phyloP scores from a whole-genome alignment of 768 basidiomycete species.

The Mycena capillaripes region DNA sequence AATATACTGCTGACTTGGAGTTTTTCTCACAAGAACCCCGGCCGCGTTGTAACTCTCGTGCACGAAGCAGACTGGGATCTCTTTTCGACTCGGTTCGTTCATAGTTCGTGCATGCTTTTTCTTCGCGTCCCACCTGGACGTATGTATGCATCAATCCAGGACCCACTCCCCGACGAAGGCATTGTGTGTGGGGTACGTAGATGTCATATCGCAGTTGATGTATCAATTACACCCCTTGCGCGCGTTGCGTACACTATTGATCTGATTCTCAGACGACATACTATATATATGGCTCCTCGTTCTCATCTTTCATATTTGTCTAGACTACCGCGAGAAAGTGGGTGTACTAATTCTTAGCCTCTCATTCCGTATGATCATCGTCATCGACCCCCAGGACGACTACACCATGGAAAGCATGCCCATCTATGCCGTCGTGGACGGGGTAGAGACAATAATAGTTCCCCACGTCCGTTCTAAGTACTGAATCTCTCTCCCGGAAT shows the following conservation, averaged over 20 bases:
- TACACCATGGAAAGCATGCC: conserved; percentile 88
- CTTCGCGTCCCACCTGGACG: background rate
- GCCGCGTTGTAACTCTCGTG: too few relatives aligned
- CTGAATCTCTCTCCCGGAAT: conserved; percentile 9
- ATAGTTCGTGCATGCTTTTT: conserved; percentile 50
- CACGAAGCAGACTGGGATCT: too few relatives aligned
- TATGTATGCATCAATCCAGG: conserved; percentile 57
- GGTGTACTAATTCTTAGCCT: background rate
- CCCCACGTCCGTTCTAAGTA: conserved; percentile 58
- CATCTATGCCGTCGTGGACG: conserved; percentile 72
- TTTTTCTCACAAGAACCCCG: too few relatives aligned
- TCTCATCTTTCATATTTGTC: too few relatives aligned
- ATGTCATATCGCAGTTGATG: too few relatives aligned
- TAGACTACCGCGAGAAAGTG: conserved; percentile 91
- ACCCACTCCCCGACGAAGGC: conserved; percentile 79
- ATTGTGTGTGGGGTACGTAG: conserved; percentile 85
- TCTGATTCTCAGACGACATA: conserved; percentile 53
- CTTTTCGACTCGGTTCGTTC: background rate
- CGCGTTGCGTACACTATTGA: conserved; percentile 93
- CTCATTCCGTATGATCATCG: too few relatives aligned
- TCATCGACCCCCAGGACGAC: conserved; percentile 72
- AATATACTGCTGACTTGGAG: too few relatives aligned
- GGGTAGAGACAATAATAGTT: conserved; percentile 68
- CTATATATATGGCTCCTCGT: too few relatives aligned
- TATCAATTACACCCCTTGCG: conserved; percentile 40